These are phyloP conservation scores for Colletotrichum sp. DNA, from an alignment of 2,329 filamentous ascomycete genomes.

Conservation along the genomic window DNA sequence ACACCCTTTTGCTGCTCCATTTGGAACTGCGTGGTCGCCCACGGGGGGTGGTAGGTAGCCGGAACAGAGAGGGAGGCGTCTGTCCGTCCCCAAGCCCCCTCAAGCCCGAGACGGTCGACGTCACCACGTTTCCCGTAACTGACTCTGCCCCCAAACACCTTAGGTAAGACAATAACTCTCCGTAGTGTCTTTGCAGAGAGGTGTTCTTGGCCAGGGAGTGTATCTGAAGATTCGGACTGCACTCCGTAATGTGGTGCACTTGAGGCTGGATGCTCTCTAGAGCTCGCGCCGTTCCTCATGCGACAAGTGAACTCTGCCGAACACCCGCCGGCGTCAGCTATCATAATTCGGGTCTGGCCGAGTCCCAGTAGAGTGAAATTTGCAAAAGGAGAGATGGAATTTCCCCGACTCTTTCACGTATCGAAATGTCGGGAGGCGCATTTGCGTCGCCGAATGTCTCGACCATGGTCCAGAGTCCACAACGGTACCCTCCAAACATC, in stretches of 20 bases:
- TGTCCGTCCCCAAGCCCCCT: neutral
- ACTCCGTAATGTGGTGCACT: neutral
- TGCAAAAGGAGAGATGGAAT: neutral
- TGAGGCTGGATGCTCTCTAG: neutral
- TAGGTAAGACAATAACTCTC: neutral
- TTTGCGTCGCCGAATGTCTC: neutral
- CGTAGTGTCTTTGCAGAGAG: neutral
- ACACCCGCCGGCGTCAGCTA: neutral
- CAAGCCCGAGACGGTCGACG: neutral
- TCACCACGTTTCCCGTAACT: neutral
- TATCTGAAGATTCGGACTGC: neutral
- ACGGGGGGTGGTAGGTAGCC: neutral
- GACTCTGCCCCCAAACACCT: neutral
- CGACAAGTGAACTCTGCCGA: neutral
- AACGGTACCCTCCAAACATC: neutral
- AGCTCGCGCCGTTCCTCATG: neutral
- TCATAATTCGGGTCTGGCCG: constrained; percentile 7
- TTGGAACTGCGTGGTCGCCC: neutral
- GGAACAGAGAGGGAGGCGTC: neutral
- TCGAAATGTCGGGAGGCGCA: neutral
- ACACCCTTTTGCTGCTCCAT: neutral
- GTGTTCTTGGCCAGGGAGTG: neutral
- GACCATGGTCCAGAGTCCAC: neutral
- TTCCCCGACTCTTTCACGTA: neutral
- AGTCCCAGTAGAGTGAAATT: neutral